A percentile compares a stretch with the other conserved stretches of the same genome.
phyloP scores from a whole-genome alignment of 2,329 filamentous ascomycete genomes.

The Colletotrichum sp. region DNA sequence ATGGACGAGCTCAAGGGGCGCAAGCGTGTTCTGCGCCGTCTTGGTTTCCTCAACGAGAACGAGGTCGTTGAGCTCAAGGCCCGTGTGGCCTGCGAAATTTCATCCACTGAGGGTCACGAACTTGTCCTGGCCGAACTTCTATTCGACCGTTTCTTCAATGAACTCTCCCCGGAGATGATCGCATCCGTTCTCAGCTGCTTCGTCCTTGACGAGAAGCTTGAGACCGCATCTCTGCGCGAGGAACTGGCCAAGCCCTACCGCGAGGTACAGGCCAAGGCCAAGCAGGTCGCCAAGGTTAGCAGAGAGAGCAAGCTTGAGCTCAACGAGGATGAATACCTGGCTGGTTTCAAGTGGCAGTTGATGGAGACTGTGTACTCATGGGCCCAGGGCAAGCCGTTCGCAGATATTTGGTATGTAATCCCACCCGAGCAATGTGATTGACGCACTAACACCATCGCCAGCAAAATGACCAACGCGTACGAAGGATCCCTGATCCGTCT shows the following conservation, averaged over 20 bases:
- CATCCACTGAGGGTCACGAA: conserved; percentile 88
- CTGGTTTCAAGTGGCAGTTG: conserved; percentile 89
- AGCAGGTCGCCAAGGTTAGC: conserved; percentile 89
- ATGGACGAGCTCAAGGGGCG: conserved; percentile 95
- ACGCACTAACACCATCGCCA: conserved; percentile 38
- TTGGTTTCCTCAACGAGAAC: conserved; percentile 93
- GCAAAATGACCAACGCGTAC: conserved; percentile 99
- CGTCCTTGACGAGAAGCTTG: conserved; percentile 96
- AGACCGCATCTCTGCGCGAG: conserved; percentile 78
- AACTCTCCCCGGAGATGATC: conserved; percentile 84
- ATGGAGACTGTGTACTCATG: conserved; percentile 97
- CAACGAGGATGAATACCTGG: conserved; percentile 94
- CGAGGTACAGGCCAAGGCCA: conserved; percentile 86
- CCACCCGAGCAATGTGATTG: not conserved
- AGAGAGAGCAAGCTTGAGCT: conserved; percentile 91
- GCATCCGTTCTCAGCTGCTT: conserved; percentile 90
- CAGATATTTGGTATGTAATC: conserved; percentile 87
- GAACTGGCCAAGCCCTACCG: conserved; percentile 85
- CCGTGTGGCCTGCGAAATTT: conserved; percentile 96
- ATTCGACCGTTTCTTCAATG: conserved; percentile 98
- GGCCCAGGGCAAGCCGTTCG: conserved; percentile 89
- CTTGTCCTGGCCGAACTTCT: conserved; percentile 90
- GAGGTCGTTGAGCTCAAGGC: conserved; percentile 98
- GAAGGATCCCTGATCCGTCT: conserved; percentile 95
- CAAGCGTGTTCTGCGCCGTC: conserved; percentile 90